Evolutionary conservation across 192 early-diverging fungal species (phyloP), one percentile per base, ranked within the genome.

Genomic region (Backusella tuberculispora): DNA sequence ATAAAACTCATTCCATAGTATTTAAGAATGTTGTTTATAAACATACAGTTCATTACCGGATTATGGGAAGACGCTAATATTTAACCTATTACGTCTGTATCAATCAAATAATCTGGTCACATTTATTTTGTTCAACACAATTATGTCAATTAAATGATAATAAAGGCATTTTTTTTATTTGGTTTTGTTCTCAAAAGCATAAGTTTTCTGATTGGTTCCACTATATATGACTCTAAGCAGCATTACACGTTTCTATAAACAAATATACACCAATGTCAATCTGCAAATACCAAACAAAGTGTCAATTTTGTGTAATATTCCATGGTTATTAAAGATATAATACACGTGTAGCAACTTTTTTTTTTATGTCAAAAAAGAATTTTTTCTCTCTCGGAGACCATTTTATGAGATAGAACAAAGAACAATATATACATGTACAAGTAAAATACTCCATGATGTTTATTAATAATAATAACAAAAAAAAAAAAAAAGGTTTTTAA

Each of bases 251-350:
- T 60, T 60, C 53, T 19, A 60, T 60, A 60, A 60, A 60, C 53
- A 60, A 60, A 60, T 60, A 24, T 60, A 19, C 53, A 60, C 53
- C 53, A 60, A 60, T 60, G 21, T 60, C 53, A 60, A 60, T 60
- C 53, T 60, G 3, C 21, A 60, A 60, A 60, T 26, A 60, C 29
- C 53, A 60, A 60, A 26, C 9, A 60, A 26, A 60, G 53, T 60
- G 53, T 60, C 53, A 60, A 26, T 10, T 60, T 60, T 60, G 53
- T 60, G 53, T 60, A 60, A 60, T 60, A 12, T 3, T 60, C 4
- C 19, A 56, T 24, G 10, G 53, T 29, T 29, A 60, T 26, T 26
- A 60, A 21, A 60, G 53, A 60, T 9, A 60, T 13, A 3, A 26
- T 9, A 60, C 53, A 60, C 53, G 53, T 60, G 53, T 60, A 60